These are phyloP conservation scores for Limnanthes douglasii DNA, from an alignment of 345 rosid species.

Conservation along the genomic window DNA sequence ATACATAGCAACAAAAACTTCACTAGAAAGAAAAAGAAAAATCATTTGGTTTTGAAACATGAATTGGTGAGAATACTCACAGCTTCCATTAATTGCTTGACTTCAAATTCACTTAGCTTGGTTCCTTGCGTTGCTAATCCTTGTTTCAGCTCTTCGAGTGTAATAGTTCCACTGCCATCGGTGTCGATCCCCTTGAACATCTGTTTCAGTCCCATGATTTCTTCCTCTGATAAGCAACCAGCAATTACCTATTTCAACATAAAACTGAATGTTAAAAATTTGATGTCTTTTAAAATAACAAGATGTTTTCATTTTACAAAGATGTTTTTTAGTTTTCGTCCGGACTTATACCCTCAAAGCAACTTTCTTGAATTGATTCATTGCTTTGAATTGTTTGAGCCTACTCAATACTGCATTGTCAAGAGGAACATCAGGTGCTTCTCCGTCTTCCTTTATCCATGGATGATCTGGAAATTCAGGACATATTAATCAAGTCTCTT, in stretches of 20 bases:
- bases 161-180: conserved; percentile 80
- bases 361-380: conserved; percentile 70
- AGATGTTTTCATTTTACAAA: too few relatives aligned
- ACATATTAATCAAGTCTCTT: too few relatives aligned
- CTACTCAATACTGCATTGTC: conserved; percentile 57
- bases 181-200: conserved; percentile 90
- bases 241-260: conserved; percentile 55
- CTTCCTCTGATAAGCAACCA: conserved; percentile 92
- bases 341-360: conserved; percentile 48
- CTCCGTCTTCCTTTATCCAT: conserved; percentile 77
- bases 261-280: neutral
- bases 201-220: conserved; percentile 92
- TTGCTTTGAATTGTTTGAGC: conserved; percentile 71
- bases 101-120: conserved; percentile 72
- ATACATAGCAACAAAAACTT: neutral
- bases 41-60: too few relatives aligned
- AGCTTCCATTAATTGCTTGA: conserved; percentile 83
- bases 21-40: neutral
- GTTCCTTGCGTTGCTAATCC: conserved; percentile 96
- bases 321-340: too few relatives aligned
- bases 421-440: conserved; percentile 75
- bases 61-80: conserved; percentile 28
- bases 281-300: too few relatives aligned
- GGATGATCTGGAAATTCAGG: conserved; percentile 30
- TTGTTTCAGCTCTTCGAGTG: conserved; percentile 80